Conservation (phyloP, 2,329 filamentous ascomycete species). For the Macrophomina phaseolina region DNA sequence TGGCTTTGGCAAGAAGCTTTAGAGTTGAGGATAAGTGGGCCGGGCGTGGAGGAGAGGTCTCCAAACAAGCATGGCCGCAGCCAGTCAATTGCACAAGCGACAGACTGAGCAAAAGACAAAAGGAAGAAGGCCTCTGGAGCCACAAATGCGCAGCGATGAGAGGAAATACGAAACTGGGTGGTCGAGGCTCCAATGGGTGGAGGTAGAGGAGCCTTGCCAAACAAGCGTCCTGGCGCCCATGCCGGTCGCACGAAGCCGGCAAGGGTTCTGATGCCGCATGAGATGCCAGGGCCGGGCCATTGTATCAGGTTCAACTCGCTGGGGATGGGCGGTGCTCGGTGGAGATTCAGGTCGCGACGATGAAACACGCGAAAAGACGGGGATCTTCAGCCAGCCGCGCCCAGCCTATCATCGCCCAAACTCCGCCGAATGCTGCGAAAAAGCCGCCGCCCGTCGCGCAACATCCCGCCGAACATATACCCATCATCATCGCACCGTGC, state of each 20-base stretch:
- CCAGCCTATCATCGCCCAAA: background rate
- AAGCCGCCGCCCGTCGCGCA: background rate
- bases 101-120: conserved; percentile 18
- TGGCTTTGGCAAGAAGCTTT: conserved; percentile 8
- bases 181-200: conserved; percentile 15
- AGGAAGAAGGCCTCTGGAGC: background rate
- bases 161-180: conserved; percentile 16
- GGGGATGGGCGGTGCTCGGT: conserved; percentile 7
- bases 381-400: conserved; percentile 6
- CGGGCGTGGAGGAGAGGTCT: conserved; percentile 12
- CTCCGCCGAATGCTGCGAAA: conserved; percentile 7
- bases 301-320: conserved; percentile 17
- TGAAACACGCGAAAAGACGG: conserved; percentile 11
- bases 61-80: conserved; percentile 21
- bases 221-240: conserved; percentile 2
- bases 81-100: conserved; percentile 17
- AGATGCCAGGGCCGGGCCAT: conserved; percentile 24
- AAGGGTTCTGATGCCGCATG: conserved; percentile 11
- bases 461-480: conserved; percentile 1
- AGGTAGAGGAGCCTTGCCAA: conserved; percentile 5
- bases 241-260: conserved; percentile 14
- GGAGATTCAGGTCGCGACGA: conserved; percentile 11
- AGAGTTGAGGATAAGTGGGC: conserved; percentile 9
- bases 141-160: conserved; percentile 9
- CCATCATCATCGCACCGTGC: background rate